These are phyloP conservation scores for Spirogloea muscicola DNA, from an alignment of 139 green algal species.

Conservation along the genomic window DNA sequence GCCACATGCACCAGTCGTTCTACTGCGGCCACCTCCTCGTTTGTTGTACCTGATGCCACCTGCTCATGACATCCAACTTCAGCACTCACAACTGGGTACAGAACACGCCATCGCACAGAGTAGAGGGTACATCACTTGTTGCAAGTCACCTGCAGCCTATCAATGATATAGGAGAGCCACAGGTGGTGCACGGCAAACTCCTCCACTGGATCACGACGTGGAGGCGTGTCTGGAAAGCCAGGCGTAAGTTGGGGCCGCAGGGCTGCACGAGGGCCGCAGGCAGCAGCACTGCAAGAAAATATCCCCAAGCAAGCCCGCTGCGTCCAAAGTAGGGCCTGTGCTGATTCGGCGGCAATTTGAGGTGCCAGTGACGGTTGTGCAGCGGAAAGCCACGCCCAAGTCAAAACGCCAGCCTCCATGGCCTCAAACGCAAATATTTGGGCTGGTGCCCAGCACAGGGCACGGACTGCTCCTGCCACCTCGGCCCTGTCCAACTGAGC, in stretches of 20 bases:
- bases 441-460: constrained; percentile 35
- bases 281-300: not conserved
- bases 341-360: constrained; percentile 25
- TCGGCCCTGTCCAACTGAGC: not conserved
- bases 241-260: constrained; percentile 29
- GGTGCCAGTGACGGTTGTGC: constrained; percentile 3
- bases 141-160: constrained; percentile 26
- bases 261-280: constrained; percentile 1
- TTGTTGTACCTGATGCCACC: not conserved
- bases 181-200: constrained; percentile 26
- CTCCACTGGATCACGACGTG: constrained; percentile 25
- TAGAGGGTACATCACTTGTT: not conserved
- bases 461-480: constrained; percentile 17
- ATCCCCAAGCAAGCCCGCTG: not conserved
- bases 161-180: constrained; percentile 32
- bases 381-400: constrained; percentile 40
- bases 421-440: constrained; percentile 29
- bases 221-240: constrained; percentile 2
- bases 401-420: constrained; percentile 33
- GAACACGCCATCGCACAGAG: not conserved
- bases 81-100: not conserved
- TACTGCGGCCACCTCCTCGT: not conserved
- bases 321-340: constrained; percentile 35
- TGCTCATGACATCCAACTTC: not conserved
- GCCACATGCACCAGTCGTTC: no score